Evolutionary conservation across 805 yeast genomes (phyloP).

Genomic region (Wickerhamomyces chaumierensis): DNA sequence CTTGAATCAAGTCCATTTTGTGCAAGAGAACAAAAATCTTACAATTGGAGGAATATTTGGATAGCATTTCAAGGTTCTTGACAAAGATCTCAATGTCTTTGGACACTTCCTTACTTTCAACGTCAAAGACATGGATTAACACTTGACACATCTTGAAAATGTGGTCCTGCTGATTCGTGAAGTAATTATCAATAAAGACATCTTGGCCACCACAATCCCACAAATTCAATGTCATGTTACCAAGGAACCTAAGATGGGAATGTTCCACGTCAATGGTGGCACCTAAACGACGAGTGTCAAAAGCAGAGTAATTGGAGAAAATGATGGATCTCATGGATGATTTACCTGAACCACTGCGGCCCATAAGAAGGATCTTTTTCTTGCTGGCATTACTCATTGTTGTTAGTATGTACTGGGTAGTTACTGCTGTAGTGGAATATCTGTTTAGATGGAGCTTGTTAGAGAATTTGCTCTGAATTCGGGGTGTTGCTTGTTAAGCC

Average conservation of each 20-base stretch:
- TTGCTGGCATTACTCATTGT: slow-evolving; percentile 28
- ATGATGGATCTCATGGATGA: slow-evolving; percentile 96
- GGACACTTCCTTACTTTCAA: slow-evolving; percentile 80
- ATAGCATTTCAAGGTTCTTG: slow-evolving; percentile 69
- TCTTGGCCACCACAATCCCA: slow-evolving; percentile 99
- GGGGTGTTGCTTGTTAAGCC: too few species aligned
- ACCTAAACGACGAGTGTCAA: slow-evolving; percentile 89
- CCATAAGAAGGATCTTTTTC: slow-evolving; percentile 61
- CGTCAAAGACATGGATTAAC: slow-evolving; percentile 91
- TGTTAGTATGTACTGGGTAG: too few species aligned
- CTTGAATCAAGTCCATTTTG: slow-evolving; percentile 91
- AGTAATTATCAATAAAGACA: slow-evolving; percentile 89
- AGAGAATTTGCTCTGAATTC: too few species aligned
- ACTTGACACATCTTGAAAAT: slow-evolving; percentile 95
- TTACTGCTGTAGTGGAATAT: too few species aligned
- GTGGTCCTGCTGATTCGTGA: slow-evolving; percentile 79
- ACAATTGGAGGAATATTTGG: slow-evolving; percentile 80
- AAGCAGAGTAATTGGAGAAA: slow-evolving; percentile 91
- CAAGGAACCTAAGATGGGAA: slow-evolving; percentile 82
- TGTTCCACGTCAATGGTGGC: slow-evolving; percentile 99
- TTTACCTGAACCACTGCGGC: slow-evolving; percentile 95
- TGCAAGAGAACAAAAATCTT: slow-evolving; percentile 86
- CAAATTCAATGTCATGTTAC: slow-evolving; percentile 87
- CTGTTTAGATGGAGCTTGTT: too few species aligned
- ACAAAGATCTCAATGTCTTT: slow-evolving; percentile 90